Evolutionary conservation across 2,329 filamentous ascomycete genomes (phyloP).

Genomic region (Pyrenochaeta sp.): DNA sequence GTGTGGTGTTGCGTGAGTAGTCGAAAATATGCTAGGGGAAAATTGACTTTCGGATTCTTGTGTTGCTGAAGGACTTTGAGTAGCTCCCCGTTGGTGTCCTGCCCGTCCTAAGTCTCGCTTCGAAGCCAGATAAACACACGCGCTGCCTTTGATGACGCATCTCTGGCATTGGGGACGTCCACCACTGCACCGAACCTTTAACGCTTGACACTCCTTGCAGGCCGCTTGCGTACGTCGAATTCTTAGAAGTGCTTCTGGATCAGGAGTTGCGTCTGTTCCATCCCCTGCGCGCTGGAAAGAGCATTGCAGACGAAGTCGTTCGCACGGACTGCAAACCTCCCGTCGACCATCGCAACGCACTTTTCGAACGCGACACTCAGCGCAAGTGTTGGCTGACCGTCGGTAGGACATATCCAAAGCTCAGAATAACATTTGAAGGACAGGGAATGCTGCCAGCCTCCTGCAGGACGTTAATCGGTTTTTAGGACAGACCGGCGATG

Average conservation of each 20-base stretch:
- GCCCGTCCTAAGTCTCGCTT: not conserved
- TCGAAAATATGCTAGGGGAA: not conserved
- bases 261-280: not conserved
- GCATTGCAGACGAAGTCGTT: constrained; percentile 1
- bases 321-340: constrained; percentile 1
- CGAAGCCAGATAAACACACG: not conserved
- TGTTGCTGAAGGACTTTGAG: not conserved
- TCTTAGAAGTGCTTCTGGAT: not conserved
- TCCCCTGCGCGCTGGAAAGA: not conserved
- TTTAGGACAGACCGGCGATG: too few species aligned
- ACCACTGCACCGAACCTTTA: not conserved
- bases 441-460: not conserved
- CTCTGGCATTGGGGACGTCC: not conserved
- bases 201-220: not conserved
- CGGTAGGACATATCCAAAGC: not conserved
- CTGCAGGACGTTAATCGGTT: too few species aligned
- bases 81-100: not conserved
- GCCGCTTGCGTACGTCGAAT: constrained; percentile 1
- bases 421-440: not conserved
- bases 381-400: constrained; percentile 4
- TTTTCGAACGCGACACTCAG: constrained; percentile 4
- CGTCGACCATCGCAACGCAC: constrained; percentile 6
- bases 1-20: not conserved
- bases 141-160: not conserved
- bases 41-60: not conserved